phyloP scores from a whole-genome alignment of 1,284 basidiomycete species.

The Tetrapyrgos nigripes region DNA sequence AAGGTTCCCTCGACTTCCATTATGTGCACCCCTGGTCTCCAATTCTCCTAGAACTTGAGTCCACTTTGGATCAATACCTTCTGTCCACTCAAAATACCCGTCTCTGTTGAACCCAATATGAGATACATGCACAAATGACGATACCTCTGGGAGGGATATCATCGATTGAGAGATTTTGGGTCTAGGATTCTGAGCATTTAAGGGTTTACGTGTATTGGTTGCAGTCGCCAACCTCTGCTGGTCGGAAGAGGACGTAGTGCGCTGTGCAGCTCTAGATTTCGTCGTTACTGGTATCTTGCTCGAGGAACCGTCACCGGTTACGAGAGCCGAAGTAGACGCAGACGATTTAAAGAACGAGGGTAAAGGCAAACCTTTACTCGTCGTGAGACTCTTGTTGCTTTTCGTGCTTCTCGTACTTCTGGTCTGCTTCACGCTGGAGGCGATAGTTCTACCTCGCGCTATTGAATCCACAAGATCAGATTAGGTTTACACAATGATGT shows the following conservation, averaged over 20 bases:
- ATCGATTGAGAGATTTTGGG: constrained; percentile 52
- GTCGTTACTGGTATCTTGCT: too few relatives aligned
- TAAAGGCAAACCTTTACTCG: too few relatives aligned
- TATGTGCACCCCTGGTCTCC: not conserved
- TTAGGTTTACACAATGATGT: not conserved
- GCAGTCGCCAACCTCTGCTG: not conserved
- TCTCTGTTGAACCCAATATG: constrained; percentile 84
- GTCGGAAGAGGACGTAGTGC: constrained; percentile 1
- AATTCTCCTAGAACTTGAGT: constrained; percentile 40
- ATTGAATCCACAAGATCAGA: not conserved
- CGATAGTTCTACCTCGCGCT: not conserved
- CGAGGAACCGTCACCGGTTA: too few relatives aligned
- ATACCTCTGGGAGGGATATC: constrained; percentile 77
- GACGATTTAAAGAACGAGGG: too few relatives aligned
- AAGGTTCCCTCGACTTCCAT: not conserved
- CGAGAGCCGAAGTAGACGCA: too few relatives aligned
- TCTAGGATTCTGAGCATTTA: constrained; percentile 16
- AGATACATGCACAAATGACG: constrained; percentile 86
- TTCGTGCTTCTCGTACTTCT: not conserved
- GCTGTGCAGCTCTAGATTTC: not conserved
- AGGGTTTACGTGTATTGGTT: not conserved
- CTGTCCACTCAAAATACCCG: constrained; percentile 72
- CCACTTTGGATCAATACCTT: constrained; percentile 83
- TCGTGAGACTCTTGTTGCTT: not conserved
- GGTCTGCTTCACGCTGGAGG: not conserved